Evolutionary conservation across 768 basidiomycete species (phyloP).

Genomic region (Termitomyces sp.): DNA sequence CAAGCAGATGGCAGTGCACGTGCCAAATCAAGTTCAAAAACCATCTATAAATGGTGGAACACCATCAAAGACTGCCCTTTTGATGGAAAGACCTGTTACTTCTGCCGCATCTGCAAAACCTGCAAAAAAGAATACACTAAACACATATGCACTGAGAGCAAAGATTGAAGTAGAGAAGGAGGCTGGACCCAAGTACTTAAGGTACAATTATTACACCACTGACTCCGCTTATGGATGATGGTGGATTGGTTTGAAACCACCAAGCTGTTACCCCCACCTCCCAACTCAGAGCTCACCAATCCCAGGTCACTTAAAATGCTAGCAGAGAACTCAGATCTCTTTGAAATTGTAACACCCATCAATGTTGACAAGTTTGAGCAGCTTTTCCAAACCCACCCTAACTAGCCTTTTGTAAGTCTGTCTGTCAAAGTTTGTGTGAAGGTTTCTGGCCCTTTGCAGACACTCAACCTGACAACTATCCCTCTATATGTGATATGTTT

Average conservation of each 20-base stretch:
- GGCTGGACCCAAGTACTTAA: neutral
- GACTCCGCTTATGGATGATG: too few species aligned
- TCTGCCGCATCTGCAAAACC: slow-evolving; percentile 19
- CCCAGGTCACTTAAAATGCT: neutral
- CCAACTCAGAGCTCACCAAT: neutral
- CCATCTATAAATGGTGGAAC: slow-evolving; percentile 21
- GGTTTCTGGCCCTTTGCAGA: too few species aligned
- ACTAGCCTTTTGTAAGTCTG: neutral
- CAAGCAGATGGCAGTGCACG: neutral
- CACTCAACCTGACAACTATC: too few species aligned
- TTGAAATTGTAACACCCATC: neutral
- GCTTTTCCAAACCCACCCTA: neutral
- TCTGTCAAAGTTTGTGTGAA: too few species aligned
- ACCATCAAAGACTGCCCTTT: slow-evolving; percentile 10
- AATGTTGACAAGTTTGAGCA: neutral
- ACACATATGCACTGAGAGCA: slow-evolving; percentile 1
- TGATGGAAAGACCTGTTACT: slow-evolving; percentile 12
- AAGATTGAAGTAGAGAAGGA: neutral
- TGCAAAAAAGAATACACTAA: slow-evolving; percentile 3
- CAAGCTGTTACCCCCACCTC: neutral
- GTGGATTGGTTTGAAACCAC: slow-evolving; percentile 14
- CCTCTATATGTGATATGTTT: too few species aligned
- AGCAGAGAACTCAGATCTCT: neutral
- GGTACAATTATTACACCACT: slow-evolving; percentile 1
- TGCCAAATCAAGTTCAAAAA: too few species aligned